A percentile compares a stretch with the other conserved stretches of the same genome.
phyloP scores from a whole-genome alignment of 2,329 filamentous ascomycete genomes.

The Aspergillus fumigatus region DNA sequence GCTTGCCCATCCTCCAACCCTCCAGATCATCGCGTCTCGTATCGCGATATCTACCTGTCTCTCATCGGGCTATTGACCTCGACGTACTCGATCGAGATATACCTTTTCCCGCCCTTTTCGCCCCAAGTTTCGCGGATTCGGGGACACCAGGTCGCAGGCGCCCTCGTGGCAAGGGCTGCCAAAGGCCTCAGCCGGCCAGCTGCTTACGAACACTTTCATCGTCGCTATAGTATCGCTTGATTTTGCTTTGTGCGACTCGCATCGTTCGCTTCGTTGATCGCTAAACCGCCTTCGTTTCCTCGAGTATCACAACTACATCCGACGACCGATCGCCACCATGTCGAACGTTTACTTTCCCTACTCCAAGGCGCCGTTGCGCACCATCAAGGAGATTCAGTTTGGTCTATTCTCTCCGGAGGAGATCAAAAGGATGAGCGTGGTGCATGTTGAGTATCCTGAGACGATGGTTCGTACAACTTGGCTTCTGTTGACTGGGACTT shows the following conservation, averaged over 20 bases:
- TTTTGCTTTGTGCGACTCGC: conserved; percentile 8
- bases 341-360: conserved; percentile 86
- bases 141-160: conserved; percentile 39
- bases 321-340: conserved; percentile 59
- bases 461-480: conserved; percentile 65
- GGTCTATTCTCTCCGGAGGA: conserved; percentile 96
- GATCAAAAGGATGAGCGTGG: conserved; percentile 98
- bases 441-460: conserved; percentile 95
- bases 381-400: conserved; percentile 98
- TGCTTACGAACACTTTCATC: conserved; percentile 32
- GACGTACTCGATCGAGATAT: conserved; percentile 21
- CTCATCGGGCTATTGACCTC: conserved; percentile 23
- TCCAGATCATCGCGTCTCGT: conserved; percentile 38
- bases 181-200: conserved; percentile 42
- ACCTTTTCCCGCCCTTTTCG: conserved; percentile 25
- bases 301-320: conserved; percentile 12
- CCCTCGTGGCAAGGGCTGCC: conserved; percentile 47
- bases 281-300: conserved; percentile 4
- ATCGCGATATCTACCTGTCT: conserved; percentile 34
- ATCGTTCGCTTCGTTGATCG: conserved; percentile 11
- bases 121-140: conserved; percentile 31
- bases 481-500: background rate
- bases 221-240: conserved; percentile 14
- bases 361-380: conserved; percentile 93
- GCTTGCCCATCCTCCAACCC: conserved; percentile 27